These are phyloP conservation scores for Suillus plorans DNA, from an alignment of 768 basidiomycete species.

Conservation along the genomic window DNA sequence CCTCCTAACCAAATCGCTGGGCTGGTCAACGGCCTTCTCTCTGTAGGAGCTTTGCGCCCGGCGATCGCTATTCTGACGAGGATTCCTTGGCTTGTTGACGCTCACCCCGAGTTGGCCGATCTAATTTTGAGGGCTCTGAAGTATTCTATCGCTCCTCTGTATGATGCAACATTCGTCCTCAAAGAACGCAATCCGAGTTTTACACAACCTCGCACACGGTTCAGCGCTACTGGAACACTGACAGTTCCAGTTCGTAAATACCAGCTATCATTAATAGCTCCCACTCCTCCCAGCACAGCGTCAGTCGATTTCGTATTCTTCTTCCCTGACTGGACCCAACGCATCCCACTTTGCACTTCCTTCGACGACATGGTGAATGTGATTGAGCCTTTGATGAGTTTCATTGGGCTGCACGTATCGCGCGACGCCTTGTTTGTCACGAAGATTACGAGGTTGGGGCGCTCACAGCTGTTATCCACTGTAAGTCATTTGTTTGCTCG, in stretches of 20 bases:
- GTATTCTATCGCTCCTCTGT: slow-evolving; percentile 67
- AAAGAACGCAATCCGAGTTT: slow-evolving; percentile 67
- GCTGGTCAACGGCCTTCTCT: slow-evolving; percentile 75
- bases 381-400: slow-evolving; percentile 75
- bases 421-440: slow-evolving; percentile 77
- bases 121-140: slow-evolving; percentile 76
- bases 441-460: slow-evolving; percentile 78
- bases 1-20: slow-evolving; percentile 77
- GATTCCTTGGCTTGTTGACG: slow-evolving; percentile 83
- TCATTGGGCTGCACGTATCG: slow-evolving; percentile 78
- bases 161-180: slow-evolving; percentile 46
- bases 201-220: slow-evolving; percentile 61
- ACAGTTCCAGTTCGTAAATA: slow-evolving; percentile 58
- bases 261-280: slow-evolving; percentile 72
- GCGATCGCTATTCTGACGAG: slow-evolving; percentile 77
- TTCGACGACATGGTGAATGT: slow-evolving; percentile 73
- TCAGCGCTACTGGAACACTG: slow-evolving; percentile 54
- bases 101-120: slow-evolving; percentile 82
- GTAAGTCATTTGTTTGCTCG: slow-evolving; percentile 33
- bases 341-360: slow-evolving; percentile 61
- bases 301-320: slow-evolving; percentile 85
- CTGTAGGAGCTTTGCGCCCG: slow-evolving; percentile 80
- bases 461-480: slow-evolving; percentile 56
- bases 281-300: slow-evolving; percentile 76
- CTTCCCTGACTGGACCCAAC: slow-evolving; percentile 80